These are phyloP conservation scores for Trichoderma polysporum DNA, from an alignment of 2,329 filamentous ascomycete species.

Conservation along the genomic window DNA sequence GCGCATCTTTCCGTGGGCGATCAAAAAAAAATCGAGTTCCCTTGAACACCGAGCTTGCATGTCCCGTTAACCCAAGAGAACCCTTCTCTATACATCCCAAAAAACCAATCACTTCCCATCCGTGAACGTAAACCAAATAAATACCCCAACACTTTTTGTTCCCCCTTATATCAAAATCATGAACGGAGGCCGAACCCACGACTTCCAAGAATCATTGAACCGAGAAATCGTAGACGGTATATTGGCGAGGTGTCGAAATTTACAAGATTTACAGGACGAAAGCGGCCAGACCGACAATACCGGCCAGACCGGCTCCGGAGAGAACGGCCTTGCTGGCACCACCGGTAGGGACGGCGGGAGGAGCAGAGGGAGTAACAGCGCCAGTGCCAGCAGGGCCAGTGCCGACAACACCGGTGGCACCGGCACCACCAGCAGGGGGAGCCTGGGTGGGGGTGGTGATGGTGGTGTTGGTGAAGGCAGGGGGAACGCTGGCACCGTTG, in stretches of 20 bases:
- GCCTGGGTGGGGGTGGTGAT: constrained; percentile 44
- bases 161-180: constrained; percentile 37
- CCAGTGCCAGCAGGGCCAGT: constrained; percentile 27
- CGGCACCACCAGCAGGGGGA: constrained; percentile 29
- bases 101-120: constrained; percentile 28
- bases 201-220: constrained; percentile 43
- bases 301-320: constrained; percentile 60
- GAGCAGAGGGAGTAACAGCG: constrained; percentile 32
- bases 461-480: constrained; percentile 27
- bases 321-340: constrained; percentile 57
- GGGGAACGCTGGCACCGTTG: constrained; percentile 34
- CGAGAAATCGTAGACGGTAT: constrained; percentile 34
- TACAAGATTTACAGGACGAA: constrained; percentile 55
- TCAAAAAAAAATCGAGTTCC: constrained; percentile 20
- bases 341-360: constrained; percentile 46
- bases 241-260: constrained; percentile 35
- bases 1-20: constrained; percentile 20
- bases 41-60: constrained; percentile 31
- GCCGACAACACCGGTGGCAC: constrained; percentile 27
- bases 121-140: constrained; percentile 31
- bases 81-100: constrained; percentile 38
- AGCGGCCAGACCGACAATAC: constrained; percentile 59
- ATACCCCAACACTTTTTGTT: constrained; percentile 29
- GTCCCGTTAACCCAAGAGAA: constrained; percentile 36
- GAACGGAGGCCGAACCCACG: constrained; percentile 38